Conservation (phyloP, 2,329 filamentous ascomycete species). For the Meredithiella fracta region DNA sequence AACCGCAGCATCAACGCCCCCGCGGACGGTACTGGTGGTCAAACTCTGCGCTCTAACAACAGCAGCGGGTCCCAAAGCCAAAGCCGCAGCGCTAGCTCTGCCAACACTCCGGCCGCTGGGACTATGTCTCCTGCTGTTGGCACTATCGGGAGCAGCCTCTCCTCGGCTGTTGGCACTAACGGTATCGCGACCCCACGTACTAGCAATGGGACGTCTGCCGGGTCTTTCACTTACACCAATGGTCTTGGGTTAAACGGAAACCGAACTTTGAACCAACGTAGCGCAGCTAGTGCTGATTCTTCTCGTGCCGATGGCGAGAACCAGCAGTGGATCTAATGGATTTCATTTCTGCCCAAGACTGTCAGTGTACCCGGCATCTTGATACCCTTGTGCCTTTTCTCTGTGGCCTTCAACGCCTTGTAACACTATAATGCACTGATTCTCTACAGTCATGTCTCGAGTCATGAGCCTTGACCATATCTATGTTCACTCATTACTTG, state of each 20-base stretch:
- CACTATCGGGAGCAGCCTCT: conserved; percentile 10
- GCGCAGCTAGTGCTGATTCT: conserved; percentile 4
- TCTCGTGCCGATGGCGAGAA: conserved; percentile 19
- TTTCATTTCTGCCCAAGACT: conserved; percentile 9
- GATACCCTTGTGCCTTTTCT: conserved; percentile 7
- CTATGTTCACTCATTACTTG: conserved; percentile 14
- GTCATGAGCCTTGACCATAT: background rate
- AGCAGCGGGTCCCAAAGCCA: conserved; percentile 14
- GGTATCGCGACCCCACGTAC: conserved; percentile 11
- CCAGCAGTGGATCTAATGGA: conserved; percentile 25
- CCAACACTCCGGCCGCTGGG: conserved; percentile 7
- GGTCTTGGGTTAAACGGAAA: conserved; percentile 9
- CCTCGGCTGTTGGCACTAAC: conserved; percentile 5
- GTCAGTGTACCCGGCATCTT: no score
- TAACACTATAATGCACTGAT: conserved; percentile 14
- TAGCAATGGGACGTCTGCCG: background rate
- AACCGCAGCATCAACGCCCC: conserved; percentile 33
- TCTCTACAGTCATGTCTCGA: conserved; percentile 9
- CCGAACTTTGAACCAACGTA: background rate
- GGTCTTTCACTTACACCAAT: conserved; percentile 9
- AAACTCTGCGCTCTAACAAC: conserved; percentile 27
- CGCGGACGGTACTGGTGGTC: conserved; percentile 36
- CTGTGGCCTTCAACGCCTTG: conserved; percentile 8
- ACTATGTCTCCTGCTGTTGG: conserved; percentile 9
- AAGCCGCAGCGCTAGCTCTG: conserved; percentile 3